Evolutionary conservation across 441 rosid species (phyloP).

Genomic region (Lagerstroemia fauriei): DNA sequence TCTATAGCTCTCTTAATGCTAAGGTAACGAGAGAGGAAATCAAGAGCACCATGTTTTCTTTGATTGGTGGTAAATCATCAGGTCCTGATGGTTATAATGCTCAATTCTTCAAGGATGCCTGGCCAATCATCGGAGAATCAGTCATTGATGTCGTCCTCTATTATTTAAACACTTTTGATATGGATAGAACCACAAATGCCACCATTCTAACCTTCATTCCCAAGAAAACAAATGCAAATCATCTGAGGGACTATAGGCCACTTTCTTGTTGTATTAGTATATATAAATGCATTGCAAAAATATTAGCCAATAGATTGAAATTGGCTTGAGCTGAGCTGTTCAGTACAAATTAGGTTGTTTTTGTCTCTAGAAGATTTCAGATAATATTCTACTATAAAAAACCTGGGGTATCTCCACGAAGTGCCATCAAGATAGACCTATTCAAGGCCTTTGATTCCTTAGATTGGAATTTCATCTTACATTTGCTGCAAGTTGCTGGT

Average conservation of each 20-base stretch:
- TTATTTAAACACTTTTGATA: background rate
- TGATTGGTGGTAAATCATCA: too few relatives aligned
- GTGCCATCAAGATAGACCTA: background rate
- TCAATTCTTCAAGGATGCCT: background rate
- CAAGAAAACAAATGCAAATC: background rate
- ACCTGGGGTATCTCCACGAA: background rate
- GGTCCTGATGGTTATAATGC: conserved; percentile 2
- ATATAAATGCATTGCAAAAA: conserved; percentile 3
- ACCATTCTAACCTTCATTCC: background rate
- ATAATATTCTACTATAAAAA: background rate
- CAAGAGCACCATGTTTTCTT: background rate
- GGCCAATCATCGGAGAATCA: background rate
- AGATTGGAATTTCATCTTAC: background rate
- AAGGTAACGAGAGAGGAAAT: background rate
- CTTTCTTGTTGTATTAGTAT: background rate
- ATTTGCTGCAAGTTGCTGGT: background rate
- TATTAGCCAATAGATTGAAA: background rate
- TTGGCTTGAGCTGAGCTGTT: background rate
- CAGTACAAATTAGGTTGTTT: background rate
- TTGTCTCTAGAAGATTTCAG: background rate
- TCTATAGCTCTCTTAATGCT: background rate
- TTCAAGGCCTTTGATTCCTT: background rate
- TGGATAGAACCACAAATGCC: background rate
- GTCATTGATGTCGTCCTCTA: background rate
- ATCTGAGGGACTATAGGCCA: background rate